Base-by-base conservation (phyloP, 257 asterid genomes). In the Solanum peruvianum region DNA sequence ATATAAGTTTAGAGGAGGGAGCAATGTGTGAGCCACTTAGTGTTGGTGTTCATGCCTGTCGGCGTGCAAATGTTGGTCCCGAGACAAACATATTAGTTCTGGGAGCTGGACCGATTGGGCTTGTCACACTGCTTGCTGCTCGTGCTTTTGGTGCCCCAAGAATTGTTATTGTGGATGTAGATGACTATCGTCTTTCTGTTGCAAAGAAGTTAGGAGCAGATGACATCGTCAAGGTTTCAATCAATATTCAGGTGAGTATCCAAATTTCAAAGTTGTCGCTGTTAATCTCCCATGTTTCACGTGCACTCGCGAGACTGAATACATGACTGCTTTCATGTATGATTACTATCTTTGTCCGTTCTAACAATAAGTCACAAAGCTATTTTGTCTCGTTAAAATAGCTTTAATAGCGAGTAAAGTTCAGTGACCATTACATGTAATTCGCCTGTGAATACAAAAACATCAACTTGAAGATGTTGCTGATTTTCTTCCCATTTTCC, bases 21-120 rank as follows among this genome's bases (percentile, higher is more conserved):
- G 99, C 98, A 31, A 92, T 97, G 98, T 97, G 98, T 81, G 99
- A 97, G 92, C 99, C 99, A 7, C 87, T 95, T 88, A 97, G 99
- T 87, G 99, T 97, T 3, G 99, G 98, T 42, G 93, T 97, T 72
- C 98, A 97, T 87, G 99, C 99, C 7, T 97, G 99, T 88, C 93
- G 96, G 2, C 98, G 99, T 69, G 98, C 99, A 35, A 86, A 92
- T 83, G 93, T 97, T 85, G 96, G 97, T 29, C 98, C 98, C 0
- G 97, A 94, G 89, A 92, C 97, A 8, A 94, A 92, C 85, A 98
- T 97, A 35, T 71, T 97, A 93, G 95, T 97, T 88, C 88, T 94
- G 91, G 99, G 99, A 60, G 98, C 99, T 7, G 99, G 99, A 35
- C 98, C 98, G 2, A 96, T 96, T 1, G 99, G 98, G 21, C 98